Base-by-base conservation (phyloP, 345 rosid genomes). In the Firmiana major region DNA sequence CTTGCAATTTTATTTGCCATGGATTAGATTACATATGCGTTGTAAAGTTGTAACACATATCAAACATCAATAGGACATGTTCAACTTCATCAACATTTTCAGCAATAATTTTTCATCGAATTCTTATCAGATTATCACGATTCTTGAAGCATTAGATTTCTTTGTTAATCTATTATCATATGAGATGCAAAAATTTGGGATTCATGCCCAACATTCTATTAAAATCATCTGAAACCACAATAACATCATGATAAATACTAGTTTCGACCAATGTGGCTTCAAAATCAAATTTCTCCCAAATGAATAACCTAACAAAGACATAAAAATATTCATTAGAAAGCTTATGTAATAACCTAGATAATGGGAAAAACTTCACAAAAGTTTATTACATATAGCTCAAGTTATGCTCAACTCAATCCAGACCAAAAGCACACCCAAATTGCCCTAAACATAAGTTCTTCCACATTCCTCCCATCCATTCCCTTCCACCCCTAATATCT, bases 401-500 rank as follows among this genome's bases (percentile, higher is more conserved):
- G 83, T 82, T 84, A 84, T 70, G 64, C 31, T 16, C 24, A 75
- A 46, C 60, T 78, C 8, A 87, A 84, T 84, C 73, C 17, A 84
- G 75, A 75, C 80, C 68, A 90, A 88, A 94, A 94, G 88, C 97
- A 94, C 98, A 94, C 87, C 87, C 66, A 85, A 79, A 67, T 81
- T 68, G 74, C 67, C 78, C 64, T 73, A 65, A 65, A 65, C 70
- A 38, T 65, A 7, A 65, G 40, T 38, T 65, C 28, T 65, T 42
- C 53, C 53, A 9, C 71, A n/a, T n/a, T 63, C 10, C 51, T 21
- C 43, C 22, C 31, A 17, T 5, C 46, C 63, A 53, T 19, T 49
- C 64, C 76, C 36, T 24, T 40, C 46, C 54, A 21, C 7, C 8
- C 21, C 63, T 58, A 34, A 13, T 73, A 10, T 54, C 63, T 70